Base-by-base conservation (phyloP, 176 grass and related monocot genomes). In the Hordeum vulgare region DNA sequence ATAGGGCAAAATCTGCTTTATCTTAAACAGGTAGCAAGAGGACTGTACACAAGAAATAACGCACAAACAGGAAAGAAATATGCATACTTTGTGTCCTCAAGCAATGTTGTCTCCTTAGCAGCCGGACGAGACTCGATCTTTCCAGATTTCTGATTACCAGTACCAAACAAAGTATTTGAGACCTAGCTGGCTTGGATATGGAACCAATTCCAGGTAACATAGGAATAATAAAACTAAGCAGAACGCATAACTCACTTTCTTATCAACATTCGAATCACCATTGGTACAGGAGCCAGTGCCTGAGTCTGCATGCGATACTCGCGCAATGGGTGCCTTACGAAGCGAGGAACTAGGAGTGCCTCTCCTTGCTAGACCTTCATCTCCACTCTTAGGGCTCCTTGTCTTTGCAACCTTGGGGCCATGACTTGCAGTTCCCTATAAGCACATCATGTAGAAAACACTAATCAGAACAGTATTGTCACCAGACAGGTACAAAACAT, bases 341-440 rank as follows among this genome's bases (percentile, higher is more conserved):
- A 77, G 28, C 69, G 82, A 85, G 51, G 86, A 82, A 69, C 18
- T 75, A 61, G 66, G 20, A 20, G 66, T 29, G 45, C 68, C 71
- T 82, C 49, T 85, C 78, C 78, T 88, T 68, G 78, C 37, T 71
- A 88, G 78, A 42, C 78, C 86, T 63, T 77, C 77, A 40, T 82
- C 82, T 23, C 77, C 82, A 79, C 82, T 86, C 66, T 68, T 82
- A 28, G 88, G 88, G 73, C 77, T 85, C 82, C 63, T 85, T 69
- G 77, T 66, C 54, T 85, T 91, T 26, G 77, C 28, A 66, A 63
- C 58, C 65, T 91, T 91, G 61, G 90, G 39, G 24, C 62, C 72
- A 85, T 85, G 78, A 36, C 54, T 79, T 75, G 81, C 78, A 44
- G 59, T 67, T 29, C 78, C 86, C 90, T 88, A 73, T 24, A 78